Evolutionary conservation across 352 stramenopile species (phyloP), one percentile per base, ranked within the genome.

Genomic region (Phytophthora idaei): DNA sequence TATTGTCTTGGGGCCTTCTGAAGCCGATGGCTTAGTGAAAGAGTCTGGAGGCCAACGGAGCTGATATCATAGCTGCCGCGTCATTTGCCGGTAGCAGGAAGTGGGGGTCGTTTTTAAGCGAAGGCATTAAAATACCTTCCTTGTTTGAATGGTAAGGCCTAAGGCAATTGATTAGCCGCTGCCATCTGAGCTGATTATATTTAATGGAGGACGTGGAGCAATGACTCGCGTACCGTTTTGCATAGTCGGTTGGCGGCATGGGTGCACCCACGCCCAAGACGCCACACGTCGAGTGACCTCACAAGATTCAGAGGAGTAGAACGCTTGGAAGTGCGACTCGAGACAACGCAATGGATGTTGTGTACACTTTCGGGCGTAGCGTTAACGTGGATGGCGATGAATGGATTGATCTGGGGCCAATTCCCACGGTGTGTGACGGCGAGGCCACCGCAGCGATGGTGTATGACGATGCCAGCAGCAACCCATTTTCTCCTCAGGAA

Each of bases 401-500:
- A 44, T 90, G 81, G 81, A 81, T 89, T 39, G 69, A 87, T 12
- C 32, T 90, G 5, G 61, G 61, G 29, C 56, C 41, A 3, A 15
- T 57, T 27, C 52, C 25, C 5, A 45, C 31, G 32, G 48, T 29
- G 46, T 29, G 42, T n/a, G n/a, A 66, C 2, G 27, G 2, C 5
- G 17, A 50, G 44, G 7, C 21, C 15, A 50, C 61, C n/a, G 41
- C 17, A 2, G 5, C 29, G 21, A 21, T 21, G 5, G n/a, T 34
- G 25, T 39, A 31, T 17, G 45, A 66, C 25, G 32, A 37, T 25
- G 61, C 44, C 11, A 4, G 31, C 12, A 57, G 62, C 15, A 60
- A 64, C 11, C 31, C 56, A 7, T 55, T 57, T 46, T 42, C 29
- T n/a, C 11, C 10, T 12, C 21, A n/a, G 44, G 44, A 5, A 28